Base-by-base conservation (phyloP, 2,329 filamentous ascomycete genomes). In the Lachnellula suecica region DNA sequence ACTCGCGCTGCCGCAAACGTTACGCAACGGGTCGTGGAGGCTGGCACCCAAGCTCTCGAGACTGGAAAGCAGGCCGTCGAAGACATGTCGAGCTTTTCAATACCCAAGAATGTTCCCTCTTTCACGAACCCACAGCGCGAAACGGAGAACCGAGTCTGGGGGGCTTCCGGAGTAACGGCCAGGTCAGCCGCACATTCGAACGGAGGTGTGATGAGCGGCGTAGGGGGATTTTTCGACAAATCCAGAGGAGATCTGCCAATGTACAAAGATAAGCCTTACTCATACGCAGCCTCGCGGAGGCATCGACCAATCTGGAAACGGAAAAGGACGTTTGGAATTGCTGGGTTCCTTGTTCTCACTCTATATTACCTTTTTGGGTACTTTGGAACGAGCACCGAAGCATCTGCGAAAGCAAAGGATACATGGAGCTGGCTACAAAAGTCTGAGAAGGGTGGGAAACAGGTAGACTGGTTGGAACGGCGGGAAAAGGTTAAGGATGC, bases 261-360 rank as follows among this genome's bases (percentile, higher is more conserved):
- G 88, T 99, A 99, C 76, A 99, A 99, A 73, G 94, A 99, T 74
- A 99, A 99, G 71, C 94, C 94, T n/a, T 94, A 89, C 68, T 79
- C 79, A 46, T 86, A 89, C 63, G 77, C 81, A 40, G 74, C 78
- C 29, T 82, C 82, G 55, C 77, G 81, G 61, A 81, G 82, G 63
- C 76, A 78, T 56, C 77, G 77, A 47, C 77, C 82, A 29, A 71
- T 82, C 61, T 85, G 83, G 74, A 81, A 79, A 69, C 80, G 81
- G 63, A 89, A 87, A 73, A 76, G 87, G 53, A 71, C 82, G 24
- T 60, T 85, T 20, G 76, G 72, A 2, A 67, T 81, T 40, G 57
- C 81, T 22, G 71, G 78, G 5, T 59, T 89, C 29, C 70, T 81
- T 8, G 59, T 87, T 19, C 63, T 91, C 47, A 70, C 74, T 5